Evolutionary conservation across 2,329 filamentous ascomycete genomes (phyloP), one percentile per base, ranked within the genome.

Genomic region (Pyrenochaeta sp.): DNA sequence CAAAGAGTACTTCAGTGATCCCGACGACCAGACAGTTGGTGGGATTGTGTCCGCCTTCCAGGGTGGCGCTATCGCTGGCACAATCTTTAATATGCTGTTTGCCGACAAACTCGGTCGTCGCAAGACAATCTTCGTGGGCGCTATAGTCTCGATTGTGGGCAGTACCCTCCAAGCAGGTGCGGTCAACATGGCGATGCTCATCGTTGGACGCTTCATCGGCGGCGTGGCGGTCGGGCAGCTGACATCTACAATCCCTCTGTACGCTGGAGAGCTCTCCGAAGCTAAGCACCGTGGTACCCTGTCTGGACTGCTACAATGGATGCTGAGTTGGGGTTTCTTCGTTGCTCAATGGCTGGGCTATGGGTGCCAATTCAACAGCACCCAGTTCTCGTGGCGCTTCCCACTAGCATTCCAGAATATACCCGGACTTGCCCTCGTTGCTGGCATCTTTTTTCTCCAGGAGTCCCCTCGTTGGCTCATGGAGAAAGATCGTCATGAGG

Each of bases 391-490:
- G 2, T 81, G 78, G 78, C 73, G 78, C 13, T 79, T 81, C 63
- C 78, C 78, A 3, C 78, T 80, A 26, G 76, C 77, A 6, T 81
- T 81, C 67, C 78, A 81, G 61, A 68, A 76, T 23, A 49, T 79
- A 32, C 80, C 80, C 49, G 78, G 73, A 27, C 21, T 79, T 13
- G 59, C 80, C 72, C 47, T 80, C 74, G 55, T 80, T 71, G 34
- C 73, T 6, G 83, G 83, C 53, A 83, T 88, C 62, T 85, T 81
- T 41, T 64, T 70, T 37, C 58, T 87, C 4, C 85, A 85, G 2
- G 86, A 89, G 66, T 84, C 81, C 0, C 86, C 85, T 0, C 79
- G 85, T 35, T 89, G 79, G 73, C 79, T 88, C 9, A 74, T 87
- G 53, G 78, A 79, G 59, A 84, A 85, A 69, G 84, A 86, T 58